A percentile compares a stretch with the other conserved stretches of the same genome.
phyloP scores from a whole-genome alignment of 163 green algal species.

The Chloromonas sp. region DNA sequence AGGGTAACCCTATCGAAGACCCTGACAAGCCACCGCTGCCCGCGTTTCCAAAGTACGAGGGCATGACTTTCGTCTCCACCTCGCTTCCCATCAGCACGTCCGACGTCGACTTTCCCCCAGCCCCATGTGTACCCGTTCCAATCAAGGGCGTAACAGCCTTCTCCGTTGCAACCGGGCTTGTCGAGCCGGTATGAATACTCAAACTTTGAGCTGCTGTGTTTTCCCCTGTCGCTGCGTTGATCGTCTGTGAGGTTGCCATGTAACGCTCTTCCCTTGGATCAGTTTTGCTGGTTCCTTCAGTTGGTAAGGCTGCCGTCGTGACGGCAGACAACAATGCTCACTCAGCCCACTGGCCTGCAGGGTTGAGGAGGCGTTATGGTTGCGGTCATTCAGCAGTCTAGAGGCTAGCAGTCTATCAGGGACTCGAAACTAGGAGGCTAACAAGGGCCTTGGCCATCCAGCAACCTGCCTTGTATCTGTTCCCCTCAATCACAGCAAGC shows the following conservation, averaged over 20 bases:
- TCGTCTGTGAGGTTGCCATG: background rate
- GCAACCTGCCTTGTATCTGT: no score
- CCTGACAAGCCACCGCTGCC: conserved; percentile 49
- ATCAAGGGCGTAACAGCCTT: conserved; percentile 21
- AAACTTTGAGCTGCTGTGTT: background rate
- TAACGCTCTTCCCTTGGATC: background rate
- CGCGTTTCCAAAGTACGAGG: conserved; percentile 44
- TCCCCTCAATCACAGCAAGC: no score
- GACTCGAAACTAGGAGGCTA: no score
- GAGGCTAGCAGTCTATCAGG: no score
- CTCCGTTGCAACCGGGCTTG: conserved; percentile 3
- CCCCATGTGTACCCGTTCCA: conserved; percentile 22
- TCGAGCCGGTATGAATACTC: background rate
- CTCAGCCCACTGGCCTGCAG: no score
- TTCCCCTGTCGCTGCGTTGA: background rate
- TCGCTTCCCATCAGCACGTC: conserved; percentile 26
- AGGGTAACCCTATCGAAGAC: conserved; percentile 42
- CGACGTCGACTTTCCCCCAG: conserved; percentile 50
- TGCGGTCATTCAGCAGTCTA: no score
- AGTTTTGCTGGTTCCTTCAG: no score
- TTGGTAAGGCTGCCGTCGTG: no score
- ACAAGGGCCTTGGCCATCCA: no score
- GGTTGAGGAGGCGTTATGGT: no score
- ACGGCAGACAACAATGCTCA: no score
- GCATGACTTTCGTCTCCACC: conserved; percentile 40